Evolutionary conservation across 1,284 basidiomycete species (phyloP).

Genomic region (Pterulicium gracile): DNA sequence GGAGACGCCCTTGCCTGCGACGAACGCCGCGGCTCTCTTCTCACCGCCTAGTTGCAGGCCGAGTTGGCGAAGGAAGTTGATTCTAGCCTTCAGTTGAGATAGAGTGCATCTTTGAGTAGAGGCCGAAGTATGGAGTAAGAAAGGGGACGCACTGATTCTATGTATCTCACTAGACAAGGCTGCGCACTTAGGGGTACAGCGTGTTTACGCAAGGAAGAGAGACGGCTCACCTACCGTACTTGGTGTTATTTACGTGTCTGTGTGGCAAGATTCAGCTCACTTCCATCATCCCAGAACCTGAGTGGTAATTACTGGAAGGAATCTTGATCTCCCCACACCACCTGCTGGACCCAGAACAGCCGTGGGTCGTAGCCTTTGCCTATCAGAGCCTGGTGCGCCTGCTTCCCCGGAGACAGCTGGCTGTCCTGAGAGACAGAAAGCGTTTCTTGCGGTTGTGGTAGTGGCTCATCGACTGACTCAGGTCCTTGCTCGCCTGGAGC

Average conservation of each 20-base stretch:
- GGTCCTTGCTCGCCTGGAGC: slow-evolving; percentile 50
- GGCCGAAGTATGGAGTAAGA: too few species aligned
- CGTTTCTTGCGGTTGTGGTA: slow-evolving; percentile 6
- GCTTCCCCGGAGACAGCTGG: not conserved
- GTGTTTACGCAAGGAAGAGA: not conserved
- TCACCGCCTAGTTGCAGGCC: slow-evolving; percentile 50
- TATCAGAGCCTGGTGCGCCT: slow-evolving; percentile 31
- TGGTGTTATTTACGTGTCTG: slow-evolving; percentile 71
- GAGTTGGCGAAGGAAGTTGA: slow-evolving; percentile 20
- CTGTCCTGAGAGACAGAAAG: slow-evolving; percentile 15
- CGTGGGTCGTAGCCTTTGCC: slow-evolving; percentile 43
- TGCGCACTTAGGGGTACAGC: too few species aligned
- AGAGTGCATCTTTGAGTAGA: not conserved
- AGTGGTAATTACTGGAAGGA: slow-evolving; percentile 51
- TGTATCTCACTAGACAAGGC: not conserved
- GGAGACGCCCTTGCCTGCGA: slow-evolving; percentile 50
- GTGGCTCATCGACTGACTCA: slow-evolving; percentile 37
- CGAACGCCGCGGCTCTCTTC: slow-evolving; percentile 38
- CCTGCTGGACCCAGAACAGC: slow-evolving; percentile 61
- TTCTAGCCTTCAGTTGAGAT: slow-evolving; percentile 2
- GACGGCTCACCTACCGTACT: slow-evolving; percentile 41
- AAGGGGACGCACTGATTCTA: not conserved
- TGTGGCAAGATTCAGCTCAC: not conserved
- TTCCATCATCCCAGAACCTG: not conserved
- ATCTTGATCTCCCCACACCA: slow-evolving; percentile 71